Percentiles rank a stretch among this genome's conserved stretches.
phyloP scores from a whole-genome alignment of 805 yeast species.

The Lipomyces starkeyi region DNA sequence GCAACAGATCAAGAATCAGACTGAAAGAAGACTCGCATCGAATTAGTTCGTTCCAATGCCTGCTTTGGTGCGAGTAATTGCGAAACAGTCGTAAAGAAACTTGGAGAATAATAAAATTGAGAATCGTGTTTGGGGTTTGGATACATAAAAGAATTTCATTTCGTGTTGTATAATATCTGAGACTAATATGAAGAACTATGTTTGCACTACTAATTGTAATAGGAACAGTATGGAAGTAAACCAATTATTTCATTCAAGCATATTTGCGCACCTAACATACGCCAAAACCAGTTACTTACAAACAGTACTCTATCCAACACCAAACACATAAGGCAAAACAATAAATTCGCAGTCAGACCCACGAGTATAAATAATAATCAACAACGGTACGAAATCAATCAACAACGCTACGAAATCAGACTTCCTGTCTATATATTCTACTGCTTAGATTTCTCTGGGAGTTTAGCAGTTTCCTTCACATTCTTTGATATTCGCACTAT shows the following conservation, averaged over 20 bases:
- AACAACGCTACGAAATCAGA: neutral
- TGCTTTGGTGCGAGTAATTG: neutral
- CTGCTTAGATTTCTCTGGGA: neutral
- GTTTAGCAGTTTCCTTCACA: neutral
- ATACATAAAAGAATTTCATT: neutral
- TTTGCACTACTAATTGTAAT: neutral
- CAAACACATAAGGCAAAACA: neutral
- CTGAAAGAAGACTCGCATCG: slow-evolving; percentile 51
- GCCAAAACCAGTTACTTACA: neutral
- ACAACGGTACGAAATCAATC: neutral
- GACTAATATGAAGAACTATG: neutral
- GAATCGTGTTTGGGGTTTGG: neutral
- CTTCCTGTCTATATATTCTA: neutral
- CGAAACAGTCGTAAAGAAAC: neutral
- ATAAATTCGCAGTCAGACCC: neutral
- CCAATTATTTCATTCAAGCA: neutral
- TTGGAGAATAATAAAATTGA: neutral
- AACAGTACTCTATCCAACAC: slow-evolving; percentile 1
- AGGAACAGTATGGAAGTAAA: neutral
- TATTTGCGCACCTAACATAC: neutral
- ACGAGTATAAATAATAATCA: neutral
- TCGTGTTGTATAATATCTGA: neutral
- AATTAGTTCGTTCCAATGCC: neutral
- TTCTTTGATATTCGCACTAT: neutral
- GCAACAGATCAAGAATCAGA: slow-evolving; percentile 55